Conservation (phyloP, 1,139 yeast species). For the Magnusiomyces sp. region DNA sequence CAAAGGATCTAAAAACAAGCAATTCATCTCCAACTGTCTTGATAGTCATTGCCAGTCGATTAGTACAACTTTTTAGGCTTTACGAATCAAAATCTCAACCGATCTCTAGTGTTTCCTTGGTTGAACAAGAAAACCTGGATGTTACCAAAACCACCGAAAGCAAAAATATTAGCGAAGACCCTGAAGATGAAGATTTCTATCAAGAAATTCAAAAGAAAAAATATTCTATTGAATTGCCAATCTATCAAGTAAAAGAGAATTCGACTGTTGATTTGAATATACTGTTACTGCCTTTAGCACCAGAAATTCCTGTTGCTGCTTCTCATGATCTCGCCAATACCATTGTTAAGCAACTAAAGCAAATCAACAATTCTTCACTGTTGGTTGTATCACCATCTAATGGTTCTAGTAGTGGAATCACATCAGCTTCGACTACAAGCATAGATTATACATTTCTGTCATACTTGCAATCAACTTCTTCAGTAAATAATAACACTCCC, state of each 20-base stretch:
- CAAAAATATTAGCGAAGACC: neutral
- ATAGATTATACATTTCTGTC: neutral
- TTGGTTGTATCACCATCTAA: neutral
- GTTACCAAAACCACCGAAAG: neutral
- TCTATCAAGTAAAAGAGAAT: neutral
- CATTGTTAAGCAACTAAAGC: neutral
- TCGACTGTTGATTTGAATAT: neutral
- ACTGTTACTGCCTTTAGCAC: constrained; percentile 6
- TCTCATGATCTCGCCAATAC: neutral
- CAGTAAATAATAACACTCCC: neutral
- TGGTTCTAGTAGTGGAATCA: constrained; percentile 3
- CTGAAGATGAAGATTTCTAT: neutral
- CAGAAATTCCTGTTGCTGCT: constrained; percentile 6
- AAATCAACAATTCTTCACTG: neutral
- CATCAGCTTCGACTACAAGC: constrained; percentile 7
- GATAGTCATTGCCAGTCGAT: constrained; percentile 19
- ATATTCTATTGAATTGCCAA: neutral
- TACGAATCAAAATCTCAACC: constrained; percentile 7
- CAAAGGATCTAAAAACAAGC: neutral
- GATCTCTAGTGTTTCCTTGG: neutral
- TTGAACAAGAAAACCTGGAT: neutral
- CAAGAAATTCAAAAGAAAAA: neutral
- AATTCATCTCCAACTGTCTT: constrained; percentile 3
- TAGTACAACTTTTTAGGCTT: constrained; percentile 7
- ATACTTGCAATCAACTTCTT: neutral